Conservation (phyloP, 768 basidiomycete species). For the Cyathus striatus region DNA sequence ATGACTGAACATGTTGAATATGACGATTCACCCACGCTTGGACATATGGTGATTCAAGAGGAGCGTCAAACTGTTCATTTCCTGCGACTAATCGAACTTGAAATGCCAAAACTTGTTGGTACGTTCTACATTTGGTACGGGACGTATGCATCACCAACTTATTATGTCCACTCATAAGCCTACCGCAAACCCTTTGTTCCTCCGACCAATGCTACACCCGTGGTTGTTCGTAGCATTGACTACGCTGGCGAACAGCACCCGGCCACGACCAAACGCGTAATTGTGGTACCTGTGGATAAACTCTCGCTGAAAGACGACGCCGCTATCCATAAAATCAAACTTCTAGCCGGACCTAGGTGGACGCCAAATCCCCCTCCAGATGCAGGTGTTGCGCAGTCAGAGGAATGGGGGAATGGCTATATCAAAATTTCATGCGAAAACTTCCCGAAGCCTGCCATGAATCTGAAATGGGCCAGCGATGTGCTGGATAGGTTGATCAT, state of each 20-base stretch:
- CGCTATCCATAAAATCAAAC: conserved; percentile 79
- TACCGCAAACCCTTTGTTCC: conserved; percentile 78
- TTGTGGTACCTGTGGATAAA: conserved; percentile 70
- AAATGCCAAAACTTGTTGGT: conserved; percentile 87
- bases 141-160: conserved; percentile 3
- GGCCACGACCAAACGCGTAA: conserved; percentile 59
- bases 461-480: conserved; percentile 93
- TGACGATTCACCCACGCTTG: conserved; percentile 65
- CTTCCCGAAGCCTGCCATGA: conserved; percentile 78
- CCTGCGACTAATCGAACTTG: conserved; percentile 81
- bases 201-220: conserved; percentile 50
- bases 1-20: conserved; percentile 39
- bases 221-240: conserved; percentile 69
- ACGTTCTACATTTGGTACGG: conserved; percentile 7
- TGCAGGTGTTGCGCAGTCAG: conserved; percentile 50
- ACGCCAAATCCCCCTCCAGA: conserved; percentile 67
- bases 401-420: conserved; percentile 64
- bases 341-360: conserved; percentile 90
- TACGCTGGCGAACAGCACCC: conserved; percentile 79
- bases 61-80: conserved; percentile 74
- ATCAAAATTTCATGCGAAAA: conserved; percentile 90
- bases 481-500: conserved; percentile 69
- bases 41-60: conserved; percentile 69
- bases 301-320: conserved; percentile 61
- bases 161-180: conserved; percentile 34